These are phyloP conservation scores for Oxyria digyna DNA, from an alignment of 148 eudicot genomes.

Conservation along the genomic window DNA sequence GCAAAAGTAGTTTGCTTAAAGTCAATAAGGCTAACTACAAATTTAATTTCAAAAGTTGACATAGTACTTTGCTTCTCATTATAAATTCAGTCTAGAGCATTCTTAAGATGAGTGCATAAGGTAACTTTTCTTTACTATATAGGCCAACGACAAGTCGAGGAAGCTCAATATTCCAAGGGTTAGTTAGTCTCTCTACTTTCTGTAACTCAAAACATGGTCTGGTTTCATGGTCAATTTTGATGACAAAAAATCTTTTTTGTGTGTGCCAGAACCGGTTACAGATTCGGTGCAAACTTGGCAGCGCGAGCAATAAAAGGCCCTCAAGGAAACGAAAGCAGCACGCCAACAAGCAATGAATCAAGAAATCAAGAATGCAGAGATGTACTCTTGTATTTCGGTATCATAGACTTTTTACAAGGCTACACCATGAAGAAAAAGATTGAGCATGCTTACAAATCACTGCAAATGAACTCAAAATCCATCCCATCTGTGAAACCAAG, in stretches of 20 bases:
- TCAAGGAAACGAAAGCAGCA: background rate
- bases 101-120: too few species aligned
- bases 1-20: background rate
- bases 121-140: background rate
- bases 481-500: conserved; percentile 29
- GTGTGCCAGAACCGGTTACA: conserved; percentile 11
- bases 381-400: conserved; percentile 22
- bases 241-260: background rate
- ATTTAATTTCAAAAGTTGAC: too few species aligned
- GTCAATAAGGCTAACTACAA: too few species aligned
- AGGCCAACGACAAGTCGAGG: background rate
- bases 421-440: conserved; percentile 27
- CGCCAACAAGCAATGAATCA: background rate
- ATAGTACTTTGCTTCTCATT: too few species aligned
- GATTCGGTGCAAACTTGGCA: conserved; percentile 23
- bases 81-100: too few species aligned
- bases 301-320: conserved; percentile 17
- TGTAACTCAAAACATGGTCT: background rate
- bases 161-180: background rate
- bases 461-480: conserved; percentile 20
- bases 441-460: conserved; percentile 32
- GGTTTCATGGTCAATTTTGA: background rate
- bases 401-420: conserved; percentile 29
- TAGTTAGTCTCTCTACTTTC: background rate
- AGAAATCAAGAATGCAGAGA: conserved; percentile 6